These are phyloP conservation scores for Aristolochia contorta DNA, from an alignment of 164 flowering plant species.

Conservation along the genomic window DNA sequence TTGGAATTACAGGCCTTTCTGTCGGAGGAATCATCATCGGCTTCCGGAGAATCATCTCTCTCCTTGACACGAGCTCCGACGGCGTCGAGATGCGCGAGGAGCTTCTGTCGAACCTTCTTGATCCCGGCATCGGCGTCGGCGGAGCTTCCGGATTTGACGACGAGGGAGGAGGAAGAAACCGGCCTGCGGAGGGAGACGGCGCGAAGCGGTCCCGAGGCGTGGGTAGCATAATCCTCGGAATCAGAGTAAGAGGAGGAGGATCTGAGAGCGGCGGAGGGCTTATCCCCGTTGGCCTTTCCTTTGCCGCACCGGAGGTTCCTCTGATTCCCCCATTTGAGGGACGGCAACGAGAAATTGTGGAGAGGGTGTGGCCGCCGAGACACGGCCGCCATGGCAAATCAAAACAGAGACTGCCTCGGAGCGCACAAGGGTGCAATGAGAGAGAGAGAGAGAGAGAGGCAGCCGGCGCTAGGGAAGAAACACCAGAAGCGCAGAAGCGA, in stretches of 20 bases:
- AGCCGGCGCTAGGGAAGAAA: not conserved
- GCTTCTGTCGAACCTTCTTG: conserved; percentile 43
- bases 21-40: conserved; percentile 5
- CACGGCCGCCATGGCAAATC: not conserved
- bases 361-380: conserved; percentile 15
- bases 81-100: conserved; percentile 41
- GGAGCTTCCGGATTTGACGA: not conserved
- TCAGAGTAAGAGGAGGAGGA: not conserved
- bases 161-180: conserved; percentile 1
- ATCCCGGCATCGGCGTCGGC: conserved; percentile 26
- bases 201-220: not conserved
- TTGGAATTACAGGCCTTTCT: conserved; percentile 61
- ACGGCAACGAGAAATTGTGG: conserved; percentile 60
- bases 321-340: conserved; percentile 58
- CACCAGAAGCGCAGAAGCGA: no score
- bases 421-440: not conserved
- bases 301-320: conserved; percentile 30
- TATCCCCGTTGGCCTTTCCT: not conserved
- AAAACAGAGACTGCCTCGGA: no score
- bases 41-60: conserved; percentile 7
- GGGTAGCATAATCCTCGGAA: not conserved
- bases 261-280: not conserved
- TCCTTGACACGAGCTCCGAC: conserved; percentile 18
- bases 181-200: not conserved
- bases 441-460: not conserved